Conservation (phyloP, 1,284 basidiomycete species). For the Heimioporus retisporus region DNA sequence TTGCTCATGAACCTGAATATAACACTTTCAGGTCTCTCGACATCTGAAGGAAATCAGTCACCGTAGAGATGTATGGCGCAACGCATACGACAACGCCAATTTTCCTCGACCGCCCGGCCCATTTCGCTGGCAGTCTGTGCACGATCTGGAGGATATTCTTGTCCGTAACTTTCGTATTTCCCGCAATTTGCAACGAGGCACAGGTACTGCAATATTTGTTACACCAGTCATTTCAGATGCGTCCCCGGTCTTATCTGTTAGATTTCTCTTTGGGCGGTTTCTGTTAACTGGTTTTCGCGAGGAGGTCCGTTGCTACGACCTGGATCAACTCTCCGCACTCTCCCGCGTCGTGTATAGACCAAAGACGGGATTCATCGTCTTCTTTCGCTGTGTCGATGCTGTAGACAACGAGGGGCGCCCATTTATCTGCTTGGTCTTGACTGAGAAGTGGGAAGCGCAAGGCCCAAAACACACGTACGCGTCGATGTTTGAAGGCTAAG, state of each 20-base stretch:
- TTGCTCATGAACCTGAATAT: neutral
- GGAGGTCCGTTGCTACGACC: neutral
- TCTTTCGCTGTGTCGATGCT: constrained; percentile 25
- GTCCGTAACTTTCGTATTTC: neutral
- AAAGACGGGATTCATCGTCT: constrained; percentile 8
- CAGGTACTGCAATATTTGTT: neutral
- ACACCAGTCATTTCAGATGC: neutral
- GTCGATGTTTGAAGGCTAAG: neutral
- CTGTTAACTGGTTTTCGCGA: neutral
- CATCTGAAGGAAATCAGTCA: neutral
- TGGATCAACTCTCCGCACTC: neutral
- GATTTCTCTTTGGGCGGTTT: neutral
- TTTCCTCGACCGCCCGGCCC: neutral
- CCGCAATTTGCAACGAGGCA: neutral
- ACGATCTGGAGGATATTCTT: neutral
- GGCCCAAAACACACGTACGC: neutral
- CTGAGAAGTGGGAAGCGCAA: constrained; percentile 6
- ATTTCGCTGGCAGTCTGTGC: neutral
- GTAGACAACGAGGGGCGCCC: constrained; percentile 22
- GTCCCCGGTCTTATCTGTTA: neutral
- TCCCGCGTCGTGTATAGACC: constrained; percentile 23
- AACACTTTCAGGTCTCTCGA: neutral
- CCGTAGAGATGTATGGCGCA: neutral
- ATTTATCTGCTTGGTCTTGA: constrained; percentile 26
- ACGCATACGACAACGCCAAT: neutral